Evolutionary conservation across 352 stramenopile species (phyloP), one percentile per base, ranked within the genome.

Genomic region (Pythium periplocum): DNA sequence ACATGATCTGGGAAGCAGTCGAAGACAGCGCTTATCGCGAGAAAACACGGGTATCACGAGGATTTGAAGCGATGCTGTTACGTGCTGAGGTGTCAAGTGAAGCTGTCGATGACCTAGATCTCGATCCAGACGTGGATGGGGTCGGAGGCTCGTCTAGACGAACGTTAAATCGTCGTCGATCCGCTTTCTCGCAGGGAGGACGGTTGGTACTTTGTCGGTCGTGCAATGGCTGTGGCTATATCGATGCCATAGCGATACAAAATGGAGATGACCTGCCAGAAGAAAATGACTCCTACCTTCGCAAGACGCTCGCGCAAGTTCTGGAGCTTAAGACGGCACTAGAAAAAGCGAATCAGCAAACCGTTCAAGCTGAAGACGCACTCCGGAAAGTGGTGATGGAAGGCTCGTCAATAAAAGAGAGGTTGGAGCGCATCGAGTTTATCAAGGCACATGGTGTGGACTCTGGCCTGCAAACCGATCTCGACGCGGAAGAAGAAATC

Each of bases 221-320:
- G 1, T 88, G 77, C 47, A 75, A 75, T 43, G 77, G 77, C 1
- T 69, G 70, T 9, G 77, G 77, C 1, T 86, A 80, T 58, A 59
- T 86, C 6, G 58, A 81, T 26, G 47, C 57, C 7, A 66, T 39
- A 34, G 48, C 12, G 3, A 57, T 12, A 31, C 45, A 47, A 7
- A 43, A 58, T 2, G 34, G 49, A 1, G 51, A 53, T 34, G 48
- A 33, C 6, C 37, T 38, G 1, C 59, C 64, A 2, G 40, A 47
- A 31, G 75, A 80, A 33, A 51, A 73, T 1, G 71, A 81, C 31
- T 74, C 71, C 34, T 88, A 88, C 46, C 45, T 88, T 34, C 64
- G 77, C 17, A 84, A 78, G 46, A 88, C 77, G 12, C 61, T 88
- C 2, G 63, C 68, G 5, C 77, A 86, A 53, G 77, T 87, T 6